Base-by-base conservation (phyloP, 768 basidiomycete genomes). In the Boletus bicolor region DNA sequence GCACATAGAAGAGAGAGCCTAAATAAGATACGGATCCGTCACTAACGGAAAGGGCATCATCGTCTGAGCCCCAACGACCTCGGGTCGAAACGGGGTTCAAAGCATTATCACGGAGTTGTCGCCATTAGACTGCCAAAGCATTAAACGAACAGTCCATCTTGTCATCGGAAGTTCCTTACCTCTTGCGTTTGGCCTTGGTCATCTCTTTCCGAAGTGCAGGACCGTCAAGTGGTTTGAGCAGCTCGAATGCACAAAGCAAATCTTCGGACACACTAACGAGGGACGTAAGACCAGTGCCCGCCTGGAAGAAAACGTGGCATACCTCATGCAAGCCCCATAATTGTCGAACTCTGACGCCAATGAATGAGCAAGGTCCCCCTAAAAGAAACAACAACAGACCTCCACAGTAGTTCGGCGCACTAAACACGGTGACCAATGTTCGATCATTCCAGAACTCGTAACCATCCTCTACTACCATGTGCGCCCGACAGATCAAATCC, bases 381-480 rank as follows among this genome's bases (percentile, higher is more conserved):
- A 41, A 38, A 57, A 35, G 55, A 37, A 21, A 46, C 58, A 37
- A 30, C 21, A 38, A 80, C 90, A 74, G 63, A 96, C 94, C 92
- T 73, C 92, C 93, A 68, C 93, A 94, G 64, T 93, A 94, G 66
- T 97, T 97, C 21, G 97, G 97, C 46, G 97, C 97, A 64, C 93
- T 96, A 75, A 99, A 99, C 53, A 99, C 94, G 1, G 97, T 99
- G 51, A 99, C 97, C 63, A 99, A 75, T 46, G 97, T 98, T 62
- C 97, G 84, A 67, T 99, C 97, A 65, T 98, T 98, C 92, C 97
- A 99, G 69, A 99, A 99, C 77, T 99, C 97, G 68, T 98, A 98
- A 8, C 96, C 96, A 67, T 95, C 93, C 72, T 99, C 97, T 59
- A 99, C 97, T 44, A 99, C 97, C 97, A 98, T 98, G 75, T 99